These are phyloP conservation scores for Tillandsia leiboldiana DNA, from an alignment of 176 grass and related monocot species.

Conservation along the genomic window DNA sequence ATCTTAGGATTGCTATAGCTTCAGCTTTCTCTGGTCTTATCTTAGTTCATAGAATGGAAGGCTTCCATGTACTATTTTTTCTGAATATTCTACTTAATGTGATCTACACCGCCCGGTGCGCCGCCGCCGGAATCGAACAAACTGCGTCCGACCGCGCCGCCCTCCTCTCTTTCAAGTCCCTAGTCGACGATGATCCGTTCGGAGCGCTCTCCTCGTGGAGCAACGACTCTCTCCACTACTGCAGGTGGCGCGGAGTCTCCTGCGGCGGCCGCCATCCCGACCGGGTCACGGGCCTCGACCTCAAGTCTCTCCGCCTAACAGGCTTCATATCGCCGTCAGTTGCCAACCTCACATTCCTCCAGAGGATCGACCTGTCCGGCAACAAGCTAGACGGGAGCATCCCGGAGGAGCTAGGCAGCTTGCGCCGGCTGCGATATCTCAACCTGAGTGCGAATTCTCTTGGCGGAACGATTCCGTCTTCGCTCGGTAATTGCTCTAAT, in stretches of 20 bases:
- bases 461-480: not conserved
- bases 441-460: constrained; percentile 1
- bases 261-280: not conserved
- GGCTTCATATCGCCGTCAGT: constrained; percentile 16
- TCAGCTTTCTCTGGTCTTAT: no score
- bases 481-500: constrained; percentile 11
- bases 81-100: no score
- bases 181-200: constrained; percentile 6
- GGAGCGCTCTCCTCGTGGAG: constrained; percentile 6
- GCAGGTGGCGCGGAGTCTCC: constrained; percentile 17
- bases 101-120: no score
- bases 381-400: constrained; percentile 25
- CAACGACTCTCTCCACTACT: not conserved
- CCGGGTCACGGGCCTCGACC: constrained; percentile 1
- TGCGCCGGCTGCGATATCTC: constrained; percentile 3
- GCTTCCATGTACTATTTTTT: no score
- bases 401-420: constrained; percentile 7
- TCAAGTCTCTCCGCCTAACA: not conserved
- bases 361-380: not conserved
- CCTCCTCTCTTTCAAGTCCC: constrained; percentile 24
- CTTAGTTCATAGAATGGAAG: no score
- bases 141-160: not conserved
- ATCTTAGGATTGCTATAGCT: no score
- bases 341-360: constrained; percentile 6
- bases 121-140: no score